Base-by-base conservation (phyloP, 2,329 filamentous ascomycete species). In the Sclerotinia subarctica region DNA sequence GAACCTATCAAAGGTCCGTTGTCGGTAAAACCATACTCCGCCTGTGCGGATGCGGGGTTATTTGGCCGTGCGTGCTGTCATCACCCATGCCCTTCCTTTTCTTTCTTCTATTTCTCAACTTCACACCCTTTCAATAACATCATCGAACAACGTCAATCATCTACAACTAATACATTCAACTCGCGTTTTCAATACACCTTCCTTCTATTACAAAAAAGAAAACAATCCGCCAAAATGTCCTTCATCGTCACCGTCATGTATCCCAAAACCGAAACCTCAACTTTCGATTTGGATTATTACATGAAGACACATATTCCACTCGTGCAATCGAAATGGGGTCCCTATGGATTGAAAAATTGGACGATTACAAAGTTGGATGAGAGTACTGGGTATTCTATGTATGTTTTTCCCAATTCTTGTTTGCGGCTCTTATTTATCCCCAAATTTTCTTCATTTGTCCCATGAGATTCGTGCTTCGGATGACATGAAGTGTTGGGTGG, bases 231-330 rank as follows among this genome's bases (percentile, higher is more conserved):
- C 63, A 66, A 47, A 38, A 66, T 66, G 64, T 21, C 64, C 29
- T 7, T 59, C 24, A 52, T 66, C 46, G 11, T 66, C 46, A 60
- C 35, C 44, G 35, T 67, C n/a, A n/a, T 67, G 6, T 67, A 62
- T 17, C 56, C 56, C 24, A 67, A 67, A 32, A 62, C 64, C 24
- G 54, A 42, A 52, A 62, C 46, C 19, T 67, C 64, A 7, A 67
- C 64, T 42, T 67, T 67, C 56, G 56, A 67, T 13, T 29, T 62
- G 19, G 46, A 52, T 19, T 62, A 67, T 26, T 57, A 54, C 26
- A 51, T 52, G 51, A 68, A 64, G 58, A 64, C 10, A 42, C 66
- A 68, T 13, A 64, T 68, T 42, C 66, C 66, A 13, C 46, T 68
- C 5, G 66, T 49, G 7, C 26, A 68, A 8, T 44, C 64, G 59